These are phyloP conservation scores for Parachaetomium inaequale DNA, from an alignment of 495 filamentous ascomycete species.

Conservation along the genomic window DNA sequence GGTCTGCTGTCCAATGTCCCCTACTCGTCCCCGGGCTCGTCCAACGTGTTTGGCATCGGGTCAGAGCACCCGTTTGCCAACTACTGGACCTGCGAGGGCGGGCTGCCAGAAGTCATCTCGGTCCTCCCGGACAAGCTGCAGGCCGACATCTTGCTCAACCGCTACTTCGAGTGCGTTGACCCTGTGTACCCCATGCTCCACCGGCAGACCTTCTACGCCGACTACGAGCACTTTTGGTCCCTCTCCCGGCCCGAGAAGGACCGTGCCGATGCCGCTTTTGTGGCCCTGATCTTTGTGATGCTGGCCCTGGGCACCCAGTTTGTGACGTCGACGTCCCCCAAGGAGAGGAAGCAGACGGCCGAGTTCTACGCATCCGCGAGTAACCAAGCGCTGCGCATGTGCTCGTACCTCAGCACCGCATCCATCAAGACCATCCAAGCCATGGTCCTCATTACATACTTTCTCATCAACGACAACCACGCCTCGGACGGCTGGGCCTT, in stretches of 20 bases:
- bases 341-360: constrained; percentile 61
- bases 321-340: constrained; percentile 51
- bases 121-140: constrained; percentile 68
- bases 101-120: constrained; percentile 64
- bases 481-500: constrained; percentile 73
- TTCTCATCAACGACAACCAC: constrained; percentile 75
- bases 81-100: constrained; percentile 73
- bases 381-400: constrained; percentile 64
- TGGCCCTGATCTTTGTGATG: constrained; percentile 65
- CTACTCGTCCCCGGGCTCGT: constrained; percentile 57
- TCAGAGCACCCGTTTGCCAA: constrained; percentile 67
- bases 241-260: constrained; percentile 48
- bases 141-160: constrained; percentile 63
- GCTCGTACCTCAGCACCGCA: constrained; percentile 63
- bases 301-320: constrained; percentile 72
- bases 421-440: constrained; percentile 65
- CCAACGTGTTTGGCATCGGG: constrained; percentile 66
- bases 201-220: constrained; percentile 60
- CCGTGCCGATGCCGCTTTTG: constrained; percentile 53
- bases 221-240: constrained; percentile 70
- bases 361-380: constrained; percentile 73
- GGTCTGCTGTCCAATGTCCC: constrained; percentile 66
- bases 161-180: constrained; percentile 72
- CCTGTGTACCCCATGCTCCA: constrained; percentile 72
- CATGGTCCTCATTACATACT: constrained; percentile 71